Conservation (phyloP, 129 eudicot species). For the Arctium minus region DNA sequence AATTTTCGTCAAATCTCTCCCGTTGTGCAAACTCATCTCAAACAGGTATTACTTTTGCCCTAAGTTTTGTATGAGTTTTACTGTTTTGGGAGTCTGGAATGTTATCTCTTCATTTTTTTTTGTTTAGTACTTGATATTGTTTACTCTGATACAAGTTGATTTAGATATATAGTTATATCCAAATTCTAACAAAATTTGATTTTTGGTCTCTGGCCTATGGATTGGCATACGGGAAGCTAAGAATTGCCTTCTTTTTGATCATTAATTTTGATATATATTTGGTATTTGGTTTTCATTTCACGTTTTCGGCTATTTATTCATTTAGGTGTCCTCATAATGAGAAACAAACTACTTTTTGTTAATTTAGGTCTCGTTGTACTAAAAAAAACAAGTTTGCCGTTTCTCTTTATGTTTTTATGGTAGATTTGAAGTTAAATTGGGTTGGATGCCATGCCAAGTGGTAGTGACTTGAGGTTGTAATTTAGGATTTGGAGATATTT, state of each 20-base stretch:
- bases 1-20: conserved; percentile 68
- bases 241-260: not conserved
- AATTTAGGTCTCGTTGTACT: not conserved
- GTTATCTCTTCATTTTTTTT: not conserved
- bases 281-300: not conserved
- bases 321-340: not conserved
- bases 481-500: not conserved
- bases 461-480: not conserved
- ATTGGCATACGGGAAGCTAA: not conserved
- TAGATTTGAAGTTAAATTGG: not conserved
- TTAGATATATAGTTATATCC: not conserved
- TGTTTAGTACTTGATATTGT: not conserved
- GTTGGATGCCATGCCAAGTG: not conserved
- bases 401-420: not conserved
- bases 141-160: not conserved
- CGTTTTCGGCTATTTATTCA: not conserved
- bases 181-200: not conserved
- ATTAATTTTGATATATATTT: not conserved
- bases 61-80: not conserved
- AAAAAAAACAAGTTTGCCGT: not conserved
- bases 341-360: not conserved
- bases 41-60: conserved; percentile 35
- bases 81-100: not conserved
- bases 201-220: not conserved
- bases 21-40: conserved; percentile 68